Conservation (phyloP, 257 asterid species). For the Linaria vulgaris region DNA sequence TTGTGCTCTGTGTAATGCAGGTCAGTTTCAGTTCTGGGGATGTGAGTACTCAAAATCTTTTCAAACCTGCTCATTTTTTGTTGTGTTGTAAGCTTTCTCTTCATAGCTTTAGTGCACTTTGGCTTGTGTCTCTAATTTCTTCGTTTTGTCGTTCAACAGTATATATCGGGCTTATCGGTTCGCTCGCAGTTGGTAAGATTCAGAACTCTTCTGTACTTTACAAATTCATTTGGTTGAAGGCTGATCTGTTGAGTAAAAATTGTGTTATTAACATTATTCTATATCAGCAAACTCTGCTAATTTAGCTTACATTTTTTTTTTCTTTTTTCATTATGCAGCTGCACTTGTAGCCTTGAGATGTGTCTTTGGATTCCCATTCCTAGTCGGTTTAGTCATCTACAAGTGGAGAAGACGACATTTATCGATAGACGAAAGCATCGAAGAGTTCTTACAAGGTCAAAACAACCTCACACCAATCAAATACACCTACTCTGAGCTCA, state of each 20-base stretch:
- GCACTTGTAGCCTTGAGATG: conserved; percentile 35
- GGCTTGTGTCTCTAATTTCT: conserved; percentile 24
- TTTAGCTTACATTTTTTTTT: background rate
- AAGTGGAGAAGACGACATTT: conserved; percentile 44
- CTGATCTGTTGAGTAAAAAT: no score
- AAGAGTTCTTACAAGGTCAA: conserved; percentile 41
- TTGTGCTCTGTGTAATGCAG: conserved; percentile 40
- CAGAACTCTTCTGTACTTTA: conserved; percentile 7
- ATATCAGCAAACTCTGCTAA: no score
- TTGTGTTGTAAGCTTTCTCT: conserved; percentile 14
- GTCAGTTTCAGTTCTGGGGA: conserved; percentile 42
- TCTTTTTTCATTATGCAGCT: conserved; percentile 26
- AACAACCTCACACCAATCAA: conserved; percentile 47
- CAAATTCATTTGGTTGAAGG: no score
- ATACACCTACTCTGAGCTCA: conserved; percentile 47
- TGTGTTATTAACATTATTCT: no score
- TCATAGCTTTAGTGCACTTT: background rate
- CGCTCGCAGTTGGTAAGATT: conserved; percentile 35
- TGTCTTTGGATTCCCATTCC: conserved; percentile 38
- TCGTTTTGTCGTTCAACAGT: conserved; percentile 28
- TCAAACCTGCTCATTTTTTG: conserved; percentile 16
- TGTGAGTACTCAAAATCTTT: conserved; percentile 35
- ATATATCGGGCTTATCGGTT: conserved; percentile 8
- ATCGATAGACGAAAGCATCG: conserved; percentile 39
- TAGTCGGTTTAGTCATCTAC: conserved; percentile 33